These are phyloP conservation scores for Cladorrhinum samala DNA, from an alignment of 495 filamentous ascomycete species.

Conservation along the genomic window DNA sequence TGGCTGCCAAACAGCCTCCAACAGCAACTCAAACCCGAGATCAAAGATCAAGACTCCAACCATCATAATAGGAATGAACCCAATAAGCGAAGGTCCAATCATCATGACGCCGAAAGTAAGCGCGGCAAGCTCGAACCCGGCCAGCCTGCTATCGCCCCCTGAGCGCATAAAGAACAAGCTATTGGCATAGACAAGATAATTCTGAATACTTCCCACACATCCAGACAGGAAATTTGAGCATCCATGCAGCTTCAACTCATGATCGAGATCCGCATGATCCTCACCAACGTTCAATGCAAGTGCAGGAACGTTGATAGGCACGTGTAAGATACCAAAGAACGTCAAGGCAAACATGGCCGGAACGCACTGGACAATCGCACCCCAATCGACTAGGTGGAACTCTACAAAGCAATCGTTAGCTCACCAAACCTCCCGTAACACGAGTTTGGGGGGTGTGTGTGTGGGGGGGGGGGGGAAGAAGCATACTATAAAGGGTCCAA, in stretches of 20 bases:
- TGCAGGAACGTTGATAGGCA: conserved; percentile 95
- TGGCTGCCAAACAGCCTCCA: conserved; percentile 82
- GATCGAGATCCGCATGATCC: conserved; percentile 83
- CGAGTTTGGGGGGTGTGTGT: too few relatives aligned
- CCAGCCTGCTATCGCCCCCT: conserved; percentile 78
- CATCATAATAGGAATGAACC: conserved; percentile 93
- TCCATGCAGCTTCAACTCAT: conserved; percentile 88
- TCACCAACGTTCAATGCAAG: conserved; percentile 82
- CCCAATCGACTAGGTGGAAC: conserved; percentile 52
- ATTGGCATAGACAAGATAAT: conserved; percentile 96
- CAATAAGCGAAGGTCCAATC: conserved; percentile 79
- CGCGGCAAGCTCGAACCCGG: conserved; percentile 76
- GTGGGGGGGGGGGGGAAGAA: background rate
- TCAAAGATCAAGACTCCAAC: conserved; percentile 92
- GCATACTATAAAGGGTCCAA: conserved; percentile 84
- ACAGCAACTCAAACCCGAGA: conserved; percentile 81
- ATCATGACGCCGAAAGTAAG: conserved; percentile 76
- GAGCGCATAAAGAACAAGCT: conserved; percentile 90
- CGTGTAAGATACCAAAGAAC: conserved; percentile 94
- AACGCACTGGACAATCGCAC: conserved; percentile 68
- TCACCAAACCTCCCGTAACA: too few relatives aligned
- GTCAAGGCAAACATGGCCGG: conserved; percentile 97
- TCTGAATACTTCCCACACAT: conserved; percentile 82
- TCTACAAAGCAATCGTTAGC: conserved; percentile 10
- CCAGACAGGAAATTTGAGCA: conserved; percentile 90